These are phyloP conservation scores for Candida insectorum DNA, from an alignment of 805 yeast species.

Conservation along the genomic window DNA sequence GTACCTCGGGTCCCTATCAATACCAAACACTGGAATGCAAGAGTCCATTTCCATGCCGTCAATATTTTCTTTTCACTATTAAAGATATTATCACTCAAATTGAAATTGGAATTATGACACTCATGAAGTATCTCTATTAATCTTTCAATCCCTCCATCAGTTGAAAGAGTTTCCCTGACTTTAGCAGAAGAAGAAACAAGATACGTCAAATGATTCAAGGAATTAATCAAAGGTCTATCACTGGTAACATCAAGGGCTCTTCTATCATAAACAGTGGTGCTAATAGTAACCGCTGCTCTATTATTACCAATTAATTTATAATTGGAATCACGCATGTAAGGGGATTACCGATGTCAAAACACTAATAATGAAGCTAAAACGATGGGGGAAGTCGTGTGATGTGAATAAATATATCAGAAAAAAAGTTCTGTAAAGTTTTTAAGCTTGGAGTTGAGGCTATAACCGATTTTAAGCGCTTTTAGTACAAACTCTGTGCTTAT, in stretches of 20 bases:
- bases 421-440: too few species aligned
- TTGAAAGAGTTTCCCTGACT: conserved; percentile 84
- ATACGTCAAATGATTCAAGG: conserved; percentile 85
- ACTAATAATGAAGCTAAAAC: background rate
- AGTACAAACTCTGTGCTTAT: too few species aligned
- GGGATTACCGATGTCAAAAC: background rate
- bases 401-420: too few species aligned
- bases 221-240: conserved; percentile 86
- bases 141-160: conserved; percentile 90
- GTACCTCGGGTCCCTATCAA: conserved; percentile 91
- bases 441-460: too few species aligned
- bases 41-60: conserved; percentile 96
- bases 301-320: conserved; percentile 74
- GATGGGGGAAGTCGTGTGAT: too few species aligned
- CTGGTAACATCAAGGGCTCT: conserved; percentile 89
- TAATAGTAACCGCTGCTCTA: conserved; percentile 88
- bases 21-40: conserved; percentile 89
- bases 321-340: conserved; percentile 81
- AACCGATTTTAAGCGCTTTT: too few species aligned
- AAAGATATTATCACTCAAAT: conserved; percentile 26
- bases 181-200: conserved; percentile 81
- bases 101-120: conserved; percentile 49
- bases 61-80: conserved; percentile 46
- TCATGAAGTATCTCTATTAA: conserved; percentile 81
- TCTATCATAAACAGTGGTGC: conserved; percentile 85